A percentile compares a stretch with the other conserved stretches of the same genome.
phyloP scores from a whole-genome alignment of 2,329 filamentous ascomycete species.

The Onygenales sp. region DNA sequence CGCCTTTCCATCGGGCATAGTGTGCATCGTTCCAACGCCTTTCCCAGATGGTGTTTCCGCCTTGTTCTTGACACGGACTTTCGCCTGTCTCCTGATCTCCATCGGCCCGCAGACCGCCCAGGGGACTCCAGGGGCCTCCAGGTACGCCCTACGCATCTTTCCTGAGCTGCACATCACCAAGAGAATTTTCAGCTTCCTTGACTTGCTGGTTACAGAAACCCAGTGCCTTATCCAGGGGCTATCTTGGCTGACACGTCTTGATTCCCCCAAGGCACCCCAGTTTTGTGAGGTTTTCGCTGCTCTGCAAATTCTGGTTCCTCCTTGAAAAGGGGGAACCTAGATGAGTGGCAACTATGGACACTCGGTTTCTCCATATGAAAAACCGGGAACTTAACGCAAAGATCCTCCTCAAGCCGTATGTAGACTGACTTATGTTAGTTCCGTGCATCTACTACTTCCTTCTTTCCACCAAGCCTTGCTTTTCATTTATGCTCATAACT shows the following conservation, averaged over 20 bases:
- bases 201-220: background rate
- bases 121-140: too few species aligned
- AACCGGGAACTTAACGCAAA: background rate
- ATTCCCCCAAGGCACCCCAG: background rate
- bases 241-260: background rate
- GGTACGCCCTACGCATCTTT: background rate
- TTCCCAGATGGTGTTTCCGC: background rate
- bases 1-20: background rate
- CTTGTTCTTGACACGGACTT: background rate
- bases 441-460: background rate
- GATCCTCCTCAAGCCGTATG: conserved; percentile 1
- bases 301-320: background rate
- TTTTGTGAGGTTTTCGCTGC: background rate
- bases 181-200: background rate
- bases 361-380: background rate
- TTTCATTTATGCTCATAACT: background rate
- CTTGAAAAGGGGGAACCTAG: background rate
- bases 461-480: background rate
- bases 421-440: background rate
- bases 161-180: background rate
- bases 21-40: background rate
- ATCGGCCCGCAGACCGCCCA: background rate
- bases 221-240: background rate
- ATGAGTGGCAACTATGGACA: background rate
- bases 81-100: background rate